Conservation (phyloP, 768 basidiomycete species). For the Pholiota molesta region DNA sequence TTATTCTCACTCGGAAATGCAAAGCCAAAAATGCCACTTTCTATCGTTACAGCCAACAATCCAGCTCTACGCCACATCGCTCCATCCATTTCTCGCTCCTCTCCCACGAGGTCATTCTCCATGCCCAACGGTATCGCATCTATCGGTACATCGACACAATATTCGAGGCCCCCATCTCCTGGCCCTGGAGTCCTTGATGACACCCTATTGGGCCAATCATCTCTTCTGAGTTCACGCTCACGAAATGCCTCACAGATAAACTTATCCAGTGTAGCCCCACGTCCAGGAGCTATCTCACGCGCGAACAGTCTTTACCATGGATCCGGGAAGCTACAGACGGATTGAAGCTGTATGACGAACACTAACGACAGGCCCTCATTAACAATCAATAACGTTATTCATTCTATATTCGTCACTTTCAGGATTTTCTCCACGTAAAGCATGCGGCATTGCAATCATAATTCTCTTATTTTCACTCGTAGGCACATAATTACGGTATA, state of each 20-base stretch:
- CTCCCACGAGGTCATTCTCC: conserved; percentile 42
- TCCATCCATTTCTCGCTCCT: conserved; percentile 26
- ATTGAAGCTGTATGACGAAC: conserved; percentile 12
- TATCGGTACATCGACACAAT: conserved; percentile 41
- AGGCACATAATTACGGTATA: conserved; percentile 1
- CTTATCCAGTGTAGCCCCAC: conserved; percentile 53
- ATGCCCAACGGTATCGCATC: conserved; percentile 30
- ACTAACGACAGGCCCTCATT: not conserved
- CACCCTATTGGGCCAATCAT: conserved; percentile 36
- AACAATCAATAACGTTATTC: conserved; percentile 11
- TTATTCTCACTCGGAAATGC: conserved; percentile 32
- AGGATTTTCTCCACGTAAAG: not conserved
- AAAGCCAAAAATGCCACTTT: conserved; percentile 28
- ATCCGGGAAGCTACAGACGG: conserved; percentile 21
- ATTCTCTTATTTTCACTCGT: conserved; percentile 2
- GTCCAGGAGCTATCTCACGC: conserved; percentile 38
- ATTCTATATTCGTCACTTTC: conserved; percentile 10
- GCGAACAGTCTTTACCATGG: conserved; percentile 29
- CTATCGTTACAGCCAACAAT: conserved; percentile 28
- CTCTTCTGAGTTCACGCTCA: conserved; percentile 59
- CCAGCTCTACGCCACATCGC: conserved; percentile 30
- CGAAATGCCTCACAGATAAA: conserved; percentile 70
- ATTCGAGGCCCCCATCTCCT: conserved; percentile 54
- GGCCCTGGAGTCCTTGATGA: conserved; percentile 43
- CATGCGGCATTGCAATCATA: conserved; percentile 10